Evolutionary conservation across 305 asterid species (phyloP).

Genomic region (Fraxinus sp.): DNA sequence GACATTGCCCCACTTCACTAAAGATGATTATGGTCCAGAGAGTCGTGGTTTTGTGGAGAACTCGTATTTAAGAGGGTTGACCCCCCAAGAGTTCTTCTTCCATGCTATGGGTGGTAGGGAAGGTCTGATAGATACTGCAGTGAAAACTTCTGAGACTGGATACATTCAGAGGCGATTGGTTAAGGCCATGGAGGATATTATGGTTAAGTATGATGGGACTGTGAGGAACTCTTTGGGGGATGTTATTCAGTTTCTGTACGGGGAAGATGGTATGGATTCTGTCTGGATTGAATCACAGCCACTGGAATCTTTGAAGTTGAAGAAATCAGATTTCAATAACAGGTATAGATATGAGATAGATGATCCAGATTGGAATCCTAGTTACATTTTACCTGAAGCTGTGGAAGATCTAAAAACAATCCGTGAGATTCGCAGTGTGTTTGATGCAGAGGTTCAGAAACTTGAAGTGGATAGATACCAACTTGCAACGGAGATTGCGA

Average conservation of each 20-base stretch:
- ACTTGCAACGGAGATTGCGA: conserved; percentile 94
- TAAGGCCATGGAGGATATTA: conserved; percentile 99
- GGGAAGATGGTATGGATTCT: conserved; percentile 99
- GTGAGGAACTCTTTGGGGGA: conserved; percentile 95
- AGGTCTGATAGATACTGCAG: conserved; percentile 99
- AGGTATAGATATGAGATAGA: conserved; percentile 86
- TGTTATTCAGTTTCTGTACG: conserved; percentile 97
- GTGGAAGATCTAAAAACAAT: conserved; percentile 86
- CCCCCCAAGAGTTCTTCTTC: conserved; percentile 97
- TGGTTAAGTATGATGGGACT: conserved; percentile 99
- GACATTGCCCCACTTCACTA: conserved; percentile 91
- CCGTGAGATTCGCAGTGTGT: conserved; percentile 90
- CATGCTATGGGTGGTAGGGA: conserved; percentile 99
- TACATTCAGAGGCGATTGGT: conserved; percentile 95
- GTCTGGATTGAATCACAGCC: conserved; percentile 98
- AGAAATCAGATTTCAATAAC: conserved; percentile 61
- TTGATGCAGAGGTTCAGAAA: conserved; percentile 94
- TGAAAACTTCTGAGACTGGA: conserved; percentile 98
- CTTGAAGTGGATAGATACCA: conserved; percentile 86
- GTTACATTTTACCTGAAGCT: conserved; percentile 80
- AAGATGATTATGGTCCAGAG: conserved; percentile 95
- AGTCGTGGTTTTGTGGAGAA: conserved; percentile 99
- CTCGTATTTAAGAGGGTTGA: conserved; percentile 91
- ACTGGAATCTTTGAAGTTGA: conserved; percentile 84
- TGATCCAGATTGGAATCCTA: conserved; percentile 78